phyloP scores from a whole-genome alignment of 345 rosid genomes.

The Eutrema yunnanense region DNA sequence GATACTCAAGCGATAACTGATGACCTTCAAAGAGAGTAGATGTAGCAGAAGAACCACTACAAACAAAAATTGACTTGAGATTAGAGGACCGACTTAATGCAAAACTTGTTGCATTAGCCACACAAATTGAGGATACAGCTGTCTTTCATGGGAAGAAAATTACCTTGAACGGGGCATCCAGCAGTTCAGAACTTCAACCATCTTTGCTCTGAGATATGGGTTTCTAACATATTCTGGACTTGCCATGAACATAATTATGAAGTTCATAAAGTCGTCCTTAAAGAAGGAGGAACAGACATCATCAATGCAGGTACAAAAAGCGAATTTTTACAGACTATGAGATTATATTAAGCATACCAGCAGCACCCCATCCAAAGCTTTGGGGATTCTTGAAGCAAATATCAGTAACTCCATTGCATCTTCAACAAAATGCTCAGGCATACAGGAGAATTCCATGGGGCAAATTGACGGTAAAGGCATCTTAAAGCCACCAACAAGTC shows the following conservation, averaged over 20 bases:
- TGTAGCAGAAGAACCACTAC: conserved; percentile 82
- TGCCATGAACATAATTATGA: conserved; percentile 97
- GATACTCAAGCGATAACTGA: conserved; percentile 83
- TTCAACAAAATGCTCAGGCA: conserved; percentile 99
- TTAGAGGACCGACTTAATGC: background rate
- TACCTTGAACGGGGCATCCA: conserved; percentile 98
- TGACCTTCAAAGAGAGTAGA: conserved; percentile 89
- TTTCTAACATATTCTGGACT: conserved; percentile 83
- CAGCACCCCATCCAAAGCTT: conserved; percentile 71
- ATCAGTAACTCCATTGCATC: conserved; percentile 96
- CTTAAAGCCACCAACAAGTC: conserved; percentile 88
- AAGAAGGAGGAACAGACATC: conserved; percentile 12
- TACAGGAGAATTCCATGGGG: conserved; percentile 86
- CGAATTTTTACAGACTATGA: background rate
- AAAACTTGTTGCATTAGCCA: conserved; percentile 1
- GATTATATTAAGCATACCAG: conserved; percentile 48
- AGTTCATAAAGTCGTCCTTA: conserved; percentile 98
- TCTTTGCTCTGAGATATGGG: conserved; percentile 96
- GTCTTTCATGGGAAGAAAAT: conserved; percentile 5
- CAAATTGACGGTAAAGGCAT: conserved; percentile 84
- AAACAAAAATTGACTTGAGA: conserved; percentile 12
- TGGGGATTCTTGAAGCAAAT: conserved; percentile 90
- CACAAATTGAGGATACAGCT: background rate
- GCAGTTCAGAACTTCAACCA: conserved; percentile 98
- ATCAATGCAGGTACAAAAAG: background rate